Evolutionary conservation across 2,329 filamentous ascomycete genomes (phyloP).

Genomic region (Paraphaeosphaeria sporulosa): DNA sequence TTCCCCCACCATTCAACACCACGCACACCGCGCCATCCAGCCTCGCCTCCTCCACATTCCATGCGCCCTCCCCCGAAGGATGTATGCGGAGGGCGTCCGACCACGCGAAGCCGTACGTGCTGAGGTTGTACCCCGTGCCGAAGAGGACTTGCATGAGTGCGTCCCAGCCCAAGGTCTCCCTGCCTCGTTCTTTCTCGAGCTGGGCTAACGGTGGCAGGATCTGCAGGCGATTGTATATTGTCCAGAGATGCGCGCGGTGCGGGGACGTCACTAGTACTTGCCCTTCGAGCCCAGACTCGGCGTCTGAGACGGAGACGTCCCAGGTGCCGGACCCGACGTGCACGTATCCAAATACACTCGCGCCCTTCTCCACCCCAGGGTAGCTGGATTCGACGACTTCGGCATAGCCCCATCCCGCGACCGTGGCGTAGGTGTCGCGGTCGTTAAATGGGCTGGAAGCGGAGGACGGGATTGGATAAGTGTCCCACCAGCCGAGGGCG

Average conservation of each 20-base stretch:
- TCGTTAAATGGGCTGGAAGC: constrained; percentile 51
- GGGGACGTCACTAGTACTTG: constrained; percentile 51
- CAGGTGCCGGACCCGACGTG: constrained; percentile 51
- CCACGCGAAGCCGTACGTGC: constrained; percentile 28
- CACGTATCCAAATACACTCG: constrained; percentile 54
- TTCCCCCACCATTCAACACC: constrained; percentile 31
- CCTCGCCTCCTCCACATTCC: constrained; percentile 28
- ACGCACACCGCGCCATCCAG: constrained; percentile 25
- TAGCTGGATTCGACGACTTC: constrained; percentile 53
- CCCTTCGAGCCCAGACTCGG: constrained; percentile 26
- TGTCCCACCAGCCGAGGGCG: constrained; percentile 51
- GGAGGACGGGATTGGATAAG: constrained; percentile 52
- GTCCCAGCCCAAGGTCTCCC: constrained; percentile 29
- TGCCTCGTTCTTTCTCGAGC: constrained; percentile 9
- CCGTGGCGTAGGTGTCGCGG: constrained; percentile 53
- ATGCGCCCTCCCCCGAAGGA: constrained; percentile 24
- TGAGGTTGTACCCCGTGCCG: constrained; percentile 29
- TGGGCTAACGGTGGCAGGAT: constrained; percentile 20
- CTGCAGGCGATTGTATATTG: constrained; percentile 57
- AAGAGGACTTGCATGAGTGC: constrained; percentile 26
- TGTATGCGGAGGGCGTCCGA: constrained; percentile 22
- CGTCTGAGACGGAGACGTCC: constrained; percentile 26
- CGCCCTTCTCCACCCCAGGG: constrained; percentile 41
- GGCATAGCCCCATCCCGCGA: constrained; percentile 59
- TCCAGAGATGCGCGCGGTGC: constrained; percentile 49